Evolutionary conservation across 78 protist genomes (phyloP), one percentile per base, ranked within the genome.

Genomic region (Neovahlkampfia damariscottae): DNA sequence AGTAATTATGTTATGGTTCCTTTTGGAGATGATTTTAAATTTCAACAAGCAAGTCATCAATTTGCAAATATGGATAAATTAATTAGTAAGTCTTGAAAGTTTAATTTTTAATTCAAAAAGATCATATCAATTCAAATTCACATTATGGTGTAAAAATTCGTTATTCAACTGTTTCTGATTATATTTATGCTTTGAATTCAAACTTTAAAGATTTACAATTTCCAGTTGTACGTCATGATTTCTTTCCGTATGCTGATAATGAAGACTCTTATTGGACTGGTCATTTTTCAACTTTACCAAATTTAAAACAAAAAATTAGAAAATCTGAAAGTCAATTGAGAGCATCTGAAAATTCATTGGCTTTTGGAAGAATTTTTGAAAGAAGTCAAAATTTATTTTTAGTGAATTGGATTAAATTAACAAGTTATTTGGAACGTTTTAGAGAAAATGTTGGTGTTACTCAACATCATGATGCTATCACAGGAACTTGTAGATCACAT

Each of bases 231-330:
- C 35, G 34, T 30, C 87, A 86, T 74, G 97, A 94, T 62, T 83
- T 90, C 71, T 84, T 94, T 85, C 97, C 95, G n/a, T 85, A 84
- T 66, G 88, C 94, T 28, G 89, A 90, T 74, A 41, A 40, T 30
- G 70, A 69, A 0, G 89, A 82, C 70, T 35, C 58, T 68, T 90
- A 80, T 81, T 94, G 98, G 98, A 84, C 93, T 0, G 98, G 98
- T 40, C 88, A 87, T 71, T 92, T 89, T 62, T 75, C 89, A 5
- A 79, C 86, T 29, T 76, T 86, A 27, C 89, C 92, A 6, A 82
- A 77, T 2, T 80, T 90, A n/a, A 93, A 93, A 73, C 19, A 69
- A 79, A 36, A 68, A 19, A 50, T 50, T n/a, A 19, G 62, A 19
- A 19, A 50, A 19, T 19, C 62, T 19, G 62, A 50, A 50, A 50